Conservation (phyloP, 495 filamentous ascomycete species). For the Daldinia childiae region DNA sequence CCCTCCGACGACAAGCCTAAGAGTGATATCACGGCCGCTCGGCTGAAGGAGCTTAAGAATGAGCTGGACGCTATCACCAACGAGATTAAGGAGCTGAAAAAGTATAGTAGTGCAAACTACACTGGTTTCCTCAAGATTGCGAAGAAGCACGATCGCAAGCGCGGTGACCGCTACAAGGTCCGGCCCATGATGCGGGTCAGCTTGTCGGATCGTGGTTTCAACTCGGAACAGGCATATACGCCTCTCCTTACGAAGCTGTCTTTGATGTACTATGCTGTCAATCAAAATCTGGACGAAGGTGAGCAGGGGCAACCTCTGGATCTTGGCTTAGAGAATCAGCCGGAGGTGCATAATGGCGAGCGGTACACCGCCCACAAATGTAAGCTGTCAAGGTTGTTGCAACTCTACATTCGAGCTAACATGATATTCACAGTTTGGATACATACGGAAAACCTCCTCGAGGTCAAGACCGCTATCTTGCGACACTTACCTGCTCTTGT, state of each 20-base stretch:
- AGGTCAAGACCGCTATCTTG: constrained; percentile 94
- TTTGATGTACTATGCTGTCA: constrained; percentile 93
- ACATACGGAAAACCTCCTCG: constrained; percentile 90
- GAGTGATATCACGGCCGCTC: constrained; percentile 59
- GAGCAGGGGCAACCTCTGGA: constrained; percentile 44
- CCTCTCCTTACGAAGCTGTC: constrained; percentile 90
- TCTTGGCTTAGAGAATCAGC: constrained; percentile 50
- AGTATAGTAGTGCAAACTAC: constrained; percentile 95
- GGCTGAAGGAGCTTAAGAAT: constrained; percentile 72
- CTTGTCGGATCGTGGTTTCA: constrained; percentile 86
- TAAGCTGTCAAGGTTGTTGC: constrained; percentile 42
- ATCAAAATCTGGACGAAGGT: constrained; percentile 75
- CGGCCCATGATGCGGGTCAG: constrained; percentile 89
- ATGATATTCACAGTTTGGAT: constrained; percentile 76
- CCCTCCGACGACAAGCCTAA: constrained; percentile 50
- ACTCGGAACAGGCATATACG: constrained; percentile 89
- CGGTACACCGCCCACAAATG: constrained; percentile 92
- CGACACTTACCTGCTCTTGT: constrained; percentile 89
- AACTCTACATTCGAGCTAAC: constrained; percentile 24
- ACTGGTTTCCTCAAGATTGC: constrained; percentile 97
- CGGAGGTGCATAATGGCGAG: constrained; percentile 64
- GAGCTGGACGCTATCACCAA: constrained; percentile 88
- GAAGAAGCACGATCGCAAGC: constrained; percentile 97
- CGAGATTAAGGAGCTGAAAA: constrained; percentile 92
- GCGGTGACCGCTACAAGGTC: constrained; percentile 81